A percentile compares a stretch with the other conserved stretches of the same genome.
Evolutionary conservation across 768 basidiomycete genomes (phyloP).

Genomic region (Termitomyces heimii): DNA sequence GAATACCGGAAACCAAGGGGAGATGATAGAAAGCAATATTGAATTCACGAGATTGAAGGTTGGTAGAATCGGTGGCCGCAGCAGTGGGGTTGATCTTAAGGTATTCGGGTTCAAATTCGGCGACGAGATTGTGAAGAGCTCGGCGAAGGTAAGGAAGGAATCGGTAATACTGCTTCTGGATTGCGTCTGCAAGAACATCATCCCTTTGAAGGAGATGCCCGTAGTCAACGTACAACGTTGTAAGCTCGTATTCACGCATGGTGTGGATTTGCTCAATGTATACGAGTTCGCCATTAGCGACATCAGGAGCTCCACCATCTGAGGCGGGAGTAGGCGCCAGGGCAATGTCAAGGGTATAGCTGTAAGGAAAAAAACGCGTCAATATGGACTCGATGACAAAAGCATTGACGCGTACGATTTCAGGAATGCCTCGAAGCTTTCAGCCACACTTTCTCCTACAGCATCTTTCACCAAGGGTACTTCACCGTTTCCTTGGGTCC

Average conservation of each 20-base stretch:
- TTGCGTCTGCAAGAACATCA: slow-evolving; percentile 90
- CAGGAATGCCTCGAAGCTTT: slow-evolving; percentile 87
- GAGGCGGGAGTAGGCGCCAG: slow-evolving; percentile 78
- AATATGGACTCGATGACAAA: slow-evolving; percentile 1
- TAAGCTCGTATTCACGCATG: slow-evolving; percentile 92
- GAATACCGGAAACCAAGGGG: slow-evolving; percentile 90
- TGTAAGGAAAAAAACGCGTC: slow-evolving; percentile 25
- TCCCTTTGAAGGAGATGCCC: slow-evolving; percentile 85
- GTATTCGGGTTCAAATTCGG: slow-evolving; percentile 88
- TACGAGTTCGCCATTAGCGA: slow-evolving; percentile 56
- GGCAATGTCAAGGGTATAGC: slow-evolving; percentile 79
- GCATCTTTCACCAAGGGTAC: slow-evolving; percentile 88
- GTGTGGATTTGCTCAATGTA: slow-evolving; percentile 93
- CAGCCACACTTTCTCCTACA: slow-evolving; percentile 92
- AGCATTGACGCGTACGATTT: slow-evolving; percentile 60
- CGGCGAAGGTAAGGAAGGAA: slow-evolving; percentile 93
- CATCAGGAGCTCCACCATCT: slow-evolving; percentile 55
- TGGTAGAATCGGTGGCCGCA: slow-evolving; percentile 81
- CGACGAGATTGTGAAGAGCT: slow-evolving; percentile 84
- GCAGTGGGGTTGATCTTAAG: slow-evolving; percentile 91
- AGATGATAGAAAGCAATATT: slow-evolving; percentile 93
- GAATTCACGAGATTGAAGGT: slow-evolving; percentile 90
- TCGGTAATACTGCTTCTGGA: slow-evolving; percentile 93
- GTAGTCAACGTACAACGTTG: slow-evolving; percentile 96
- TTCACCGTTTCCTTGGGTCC: slow-evolving; percentile 51